Conservation (phyloP, 2,329 filamentous ascomycete species). For the Chalaropsis thielavioides region DNA sequence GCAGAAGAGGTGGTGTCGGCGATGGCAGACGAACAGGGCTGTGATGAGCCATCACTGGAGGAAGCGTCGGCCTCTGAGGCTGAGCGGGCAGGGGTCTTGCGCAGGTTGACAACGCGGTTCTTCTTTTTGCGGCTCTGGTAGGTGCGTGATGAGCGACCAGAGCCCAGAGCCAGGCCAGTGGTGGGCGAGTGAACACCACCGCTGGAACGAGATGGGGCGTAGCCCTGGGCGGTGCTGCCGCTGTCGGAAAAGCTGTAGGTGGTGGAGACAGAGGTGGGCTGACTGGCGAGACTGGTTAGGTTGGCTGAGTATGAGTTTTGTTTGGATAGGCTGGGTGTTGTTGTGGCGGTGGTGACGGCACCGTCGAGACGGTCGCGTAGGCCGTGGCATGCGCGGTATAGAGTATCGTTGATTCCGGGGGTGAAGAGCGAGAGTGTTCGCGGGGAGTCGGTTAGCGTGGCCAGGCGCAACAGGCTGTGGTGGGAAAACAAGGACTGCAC, state of each 20-base stretch:
- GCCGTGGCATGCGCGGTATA: constrained; percentile 86
- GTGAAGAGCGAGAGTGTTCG: constrained; percentile 84
- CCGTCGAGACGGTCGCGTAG: constrained; percentile 55
- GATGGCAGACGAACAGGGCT: constrained; percentile 32
- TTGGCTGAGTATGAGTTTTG: constrained; percentile 40
- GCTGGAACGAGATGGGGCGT: constrained; percentile 40
- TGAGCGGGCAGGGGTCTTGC: constrained; percentile 38
- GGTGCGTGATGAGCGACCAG: constrained; percentile 42
- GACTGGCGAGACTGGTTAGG: background rate
- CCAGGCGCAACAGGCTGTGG: constrained; percentile 77
- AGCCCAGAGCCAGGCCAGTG: constrained; percentile 48
- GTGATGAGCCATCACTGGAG: constrained; percentile 26
- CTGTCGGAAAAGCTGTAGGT: constrained; percentile 63
- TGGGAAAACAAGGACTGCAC: constrained; percentile 86
- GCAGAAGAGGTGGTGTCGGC: constrained; percentile 8
- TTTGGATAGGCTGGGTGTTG: constrained; percentile 43
- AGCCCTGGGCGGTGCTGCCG: constrained; percentile 47
- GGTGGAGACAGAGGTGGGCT: constrained; percentile 29
- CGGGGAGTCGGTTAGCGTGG: constrained; percentile 73
- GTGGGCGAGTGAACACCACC: constrained; percentile 12
- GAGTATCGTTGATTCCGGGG: constrained; percentile 73
- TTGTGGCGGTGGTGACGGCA: constrained; percentile 22
- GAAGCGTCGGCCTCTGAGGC: constrained; percentile 28
- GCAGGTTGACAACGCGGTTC: constrained; percentile 66
- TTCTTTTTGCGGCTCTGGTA: constrained; percentile 62